Conservation (phyloP, 2,329 filamentous ascomycete genomes). For the Nothophoma quercina region DNA sequence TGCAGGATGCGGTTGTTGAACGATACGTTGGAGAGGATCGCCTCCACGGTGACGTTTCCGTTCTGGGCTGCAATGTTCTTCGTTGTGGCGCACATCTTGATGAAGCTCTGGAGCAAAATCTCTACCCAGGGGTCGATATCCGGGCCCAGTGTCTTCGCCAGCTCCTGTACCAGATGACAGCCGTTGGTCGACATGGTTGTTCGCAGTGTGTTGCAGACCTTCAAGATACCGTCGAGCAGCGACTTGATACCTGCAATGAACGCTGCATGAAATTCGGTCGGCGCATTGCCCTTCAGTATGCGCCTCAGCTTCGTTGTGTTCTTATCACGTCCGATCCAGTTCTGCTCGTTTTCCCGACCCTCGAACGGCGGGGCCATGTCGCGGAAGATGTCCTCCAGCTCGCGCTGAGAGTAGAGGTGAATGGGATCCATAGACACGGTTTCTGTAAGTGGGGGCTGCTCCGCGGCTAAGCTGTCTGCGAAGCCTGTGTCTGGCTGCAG, state of each 20-base stretch:
- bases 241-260: conserved; percentile 76
- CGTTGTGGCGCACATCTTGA: conserved; percentile 87
- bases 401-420: conserved; percentile 82
- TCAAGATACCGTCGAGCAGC: conserved; percentile 86
- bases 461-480: conserved; percentile 52
- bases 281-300: conserved; percentile 83
- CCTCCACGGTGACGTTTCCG: conserved; percentile 81
- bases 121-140: conserved; percentile 89
- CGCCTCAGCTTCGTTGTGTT: conserved; percentile 77
- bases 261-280: conserved; percentile 74
- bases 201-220: conserved; percentile 80
- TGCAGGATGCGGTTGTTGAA: conserved; percentile 84
- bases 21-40: conserved; percentile 78
- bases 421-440: conserved; percentile 77
- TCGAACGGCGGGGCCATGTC: conserved; percentile 86
- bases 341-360: conserved; percentile 86
- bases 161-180: conserved; percentile 83
- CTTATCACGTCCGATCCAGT: conserved; percentile 89
- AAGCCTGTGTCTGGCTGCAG: conserved; percentile 54
- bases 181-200: conserved; percentile 91
- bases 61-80: conserved; percentile 92
- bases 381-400: conserved; percentile 86
- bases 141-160: conserved; percentile 77
- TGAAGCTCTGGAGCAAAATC: conserved; percentile 83
- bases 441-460: conserved; percentile 70